A percentile compares a stretch with the other conserved stretches of the same genome.
Conservation (phyloP, 2,329 filamentous ascomycete species). For the Pseudogymnoascus sp. region DNA sequence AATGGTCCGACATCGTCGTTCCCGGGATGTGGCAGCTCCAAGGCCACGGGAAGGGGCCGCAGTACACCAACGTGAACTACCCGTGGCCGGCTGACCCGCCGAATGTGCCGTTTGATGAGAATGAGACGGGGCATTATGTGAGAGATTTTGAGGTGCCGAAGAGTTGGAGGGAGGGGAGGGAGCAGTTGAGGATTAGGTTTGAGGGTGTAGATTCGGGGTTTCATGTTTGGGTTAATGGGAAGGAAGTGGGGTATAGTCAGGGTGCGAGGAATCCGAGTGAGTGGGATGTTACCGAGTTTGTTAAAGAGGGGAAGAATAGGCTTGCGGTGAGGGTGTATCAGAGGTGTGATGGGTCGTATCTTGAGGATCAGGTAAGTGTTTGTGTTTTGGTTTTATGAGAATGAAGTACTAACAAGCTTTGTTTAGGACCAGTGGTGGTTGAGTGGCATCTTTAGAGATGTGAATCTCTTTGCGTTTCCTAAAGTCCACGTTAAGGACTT, state of each 20-base stretch:
- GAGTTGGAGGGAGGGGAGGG: conserved; percentile 20
- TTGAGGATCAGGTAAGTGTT: conserved; percentile 39
- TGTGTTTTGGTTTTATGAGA: conserved; percentile 11
- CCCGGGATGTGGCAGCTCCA: conserved; percentile 50
- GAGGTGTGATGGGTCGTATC: conserved; percentile 47
- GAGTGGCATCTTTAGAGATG: conserved; percentile 46
- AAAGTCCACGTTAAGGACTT: conserved; percentile 39
- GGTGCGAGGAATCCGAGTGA: conserved; percentile 49
- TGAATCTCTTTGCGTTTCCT: conserved; percentile 42
- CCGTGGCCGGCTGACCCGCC: conserved; percentile 47
- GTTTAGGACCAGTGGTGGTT: conserved; percentile 44
- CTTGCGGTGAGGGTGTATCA: conserved; percentile 48
- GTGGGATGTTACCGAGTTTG: conserved; percentile 44
- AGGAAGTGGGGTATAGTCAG: conserved; percentile 47
- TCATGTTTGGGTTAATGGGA: conserved; percentile 49
- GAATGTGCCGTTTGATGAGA: conserved; percentile 40
- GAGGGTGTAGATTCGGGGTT: conserved; percentile 51
- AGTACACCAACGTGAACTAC: conserved; percentile 46
- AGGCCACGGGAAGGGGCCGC: conserved; percentile 37
- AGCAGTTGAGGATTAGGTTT: conserved; percentile 44
- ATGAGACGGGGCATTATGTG: conserved; percentile 46
- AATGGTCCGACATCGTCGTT: conserved; percentile 42
- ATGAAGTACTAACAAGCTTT: background rate
- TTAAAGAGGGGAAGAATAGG: conserved; percentile 33
- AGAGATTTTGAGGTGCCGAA: conserved; percentile 39